Conservation (phyloP, 1,284 basidiomycete species). For the Trichosporon asahii region DNA sequence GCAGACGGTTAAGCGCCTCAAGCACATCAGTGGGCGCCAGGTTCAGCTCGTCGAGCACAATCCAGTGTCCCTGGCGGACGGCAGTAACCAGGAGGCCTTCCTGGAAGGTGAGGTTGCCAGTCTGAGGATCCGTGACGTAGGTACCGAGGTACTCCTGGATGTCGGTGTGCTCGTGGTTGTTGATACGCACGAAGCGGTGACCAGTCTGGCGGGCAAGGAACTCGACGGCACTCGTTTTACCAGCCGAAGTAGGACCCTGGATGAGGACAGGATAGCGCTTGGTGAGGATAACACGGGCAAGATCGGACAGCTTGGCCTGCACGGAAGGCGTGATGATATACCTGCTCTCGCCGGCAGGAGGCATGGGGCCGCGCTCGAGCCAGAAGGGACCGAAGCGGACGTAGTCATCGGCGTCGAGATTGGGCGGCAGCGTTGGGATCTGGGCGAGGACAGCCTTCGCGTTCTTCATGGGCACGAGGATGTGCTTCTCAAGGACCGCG, state of each 20-base stretch:
- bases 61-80: constrained; percentile 90
- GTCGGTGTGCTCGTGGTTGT: constrained; percentile 99
- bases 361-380: constrained; percentile 70
- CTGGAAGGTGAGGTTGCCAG: constrained; percentile 89
- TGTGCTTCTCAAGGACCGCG: constrained; percentile 68
- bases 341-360: constrained; percentile 58
- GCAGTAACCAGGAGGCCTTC: constrained; percentile 93
- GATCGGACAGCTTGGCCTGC: constrained; percentile 86
- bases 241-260: constrained; percentile 95
- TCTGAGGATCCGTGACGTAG: constrained; percentile 86
- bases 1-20: constrained; percentile 90
- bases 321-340: constrained; percentile 97
- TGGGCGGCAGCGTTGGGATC: constrained; percentile 62
- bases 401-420: constrained; percentile 59
- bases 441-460: constrained; percentile 67
- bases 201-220: constrained; percentile 91
- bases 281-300: constrained; percentile 85
- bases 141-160: constrained; percentile 98
- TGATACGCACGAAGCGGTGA: constrained; percentile 95
- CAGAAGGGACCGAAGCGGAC: constrained; percentile 91
- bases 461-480: constrained; percentile 82
- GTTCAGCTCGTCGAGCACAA: constrained; percentile 97
- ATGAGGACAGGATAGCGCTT: constrained; percentile 92
- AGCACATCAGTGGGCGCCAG: constrained; percentile 96
- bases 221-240: constrained; percentile 96